phyloP scores from a whole-genome alignment of 1,284 basidiomycete species.

The Cystobasidium sp. region DNA sequence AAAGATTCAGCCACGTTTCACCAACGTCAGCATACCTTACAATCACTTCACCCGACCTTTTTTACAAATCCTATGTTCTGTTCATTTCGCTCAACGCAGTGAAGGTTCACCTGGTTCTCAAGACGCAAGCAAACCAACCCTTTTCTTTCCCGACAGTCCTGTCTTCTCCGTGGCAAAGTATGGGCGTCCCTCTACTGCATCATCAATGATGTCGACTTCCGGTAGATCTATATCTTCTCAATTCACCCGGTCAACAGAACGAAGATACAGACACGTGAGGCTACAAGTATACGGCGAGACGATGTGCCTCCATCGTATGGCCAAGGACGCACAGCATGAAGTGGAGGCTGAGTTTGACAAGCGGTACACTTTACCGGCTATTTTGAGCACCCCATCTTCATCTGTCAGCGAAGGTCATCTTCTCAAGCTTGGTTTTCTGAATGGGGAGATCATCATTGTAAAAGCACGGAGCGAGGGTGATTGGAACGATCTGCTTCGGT shows the following conservation, averaged over 20 bases:
- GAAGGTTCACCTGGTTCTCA: background rate
- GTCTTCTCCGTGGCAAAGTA: no score
- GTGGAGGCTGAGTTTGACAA: background rate
- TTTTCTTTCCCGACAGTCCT: no score
- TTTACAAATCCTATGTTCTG: slow-evolving; percentile 13
- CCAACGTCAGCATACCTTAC: background rate
- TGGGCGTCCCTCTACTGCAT: background rate
- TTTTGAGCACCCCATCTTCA: background rate
- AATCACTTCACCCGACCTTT: slow-evolving; percentile 12
- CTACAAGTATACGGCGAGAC: background rate
- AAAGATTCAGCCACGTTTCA: slow-evolving; percentile 17
- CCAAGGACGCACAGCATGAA: background rate
- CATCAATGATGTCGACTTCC: background rate
- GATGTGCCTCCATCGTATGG: background rate
- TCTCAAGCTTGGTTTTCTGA: slow-evolving; percentile 15
- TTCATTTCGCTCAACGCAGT: background rate
- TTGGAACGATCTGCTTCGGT: slow-evolving; percentile 18
- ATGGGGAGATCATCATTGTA: background rate
- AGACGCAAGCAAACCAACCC: background rate
- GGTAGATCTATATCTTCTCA: background rate
- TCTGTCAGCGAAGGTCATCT: background rate
- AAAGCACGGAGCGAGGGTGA: background rate
- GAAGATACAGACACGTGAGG: background rate
- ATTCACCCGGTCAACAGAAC: background rate
- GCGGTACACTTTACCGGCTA: slow-evolving; percentile 3